Conservation (phyloP, 2,329 filamentous ascomycete species). For the Aspergillus udagawae region DNA sequence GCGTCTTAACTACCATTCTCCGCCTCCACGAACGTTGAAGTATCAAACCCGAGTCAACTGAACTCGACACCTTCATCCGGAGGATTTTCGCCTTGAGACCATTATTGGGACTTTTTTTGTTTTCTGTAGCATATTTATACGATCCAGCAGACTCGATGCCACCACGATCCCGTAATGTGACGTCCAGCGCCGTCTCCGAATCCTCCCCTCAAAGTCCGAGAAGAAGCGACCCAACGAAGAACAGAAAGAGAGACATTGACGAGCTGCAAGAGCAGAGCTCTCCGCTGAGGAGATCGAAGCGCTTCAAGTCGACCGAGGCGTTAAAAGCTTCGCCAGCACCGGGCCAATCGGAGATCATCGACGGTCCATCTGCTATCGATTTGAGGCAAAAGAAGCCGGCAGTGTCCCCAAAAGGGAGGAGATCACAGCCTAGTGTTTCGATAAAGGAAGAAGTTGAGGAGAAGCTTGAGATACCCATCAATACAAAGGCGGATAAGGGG, state of each 20-base stretch:
- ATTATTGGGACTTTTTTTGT: not conserved
- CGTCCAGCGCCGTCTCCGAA: constrained; percentile 4
- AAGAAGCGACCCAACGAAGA: not conserved
- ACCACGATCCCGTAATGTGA: constrained; percentile 14
- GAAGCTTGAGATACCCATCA: constrained; percentile 1
- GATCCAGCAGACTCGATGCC: constrained; percentile 7
- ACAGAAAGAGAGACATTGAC: constrained; percentile 27
- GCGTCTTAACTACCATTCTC: not conserved
- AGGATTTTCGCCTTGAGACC: no score
- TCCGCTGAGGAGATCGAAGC: constrained; percentile 27
- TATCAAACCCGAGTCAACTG: not conserved
- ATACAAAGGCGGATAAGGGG: constrained; percentile 2
- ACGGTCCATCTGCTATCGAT: not conserved
- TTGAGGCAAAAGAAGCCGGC: not conserved
- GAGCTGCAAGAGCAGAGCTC: constrained; percentile 19
- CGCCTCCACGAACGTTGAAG: not conserved
- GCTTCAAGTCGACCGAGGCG: constrained; percentile 20
- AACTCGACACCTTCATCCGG: not conserved
- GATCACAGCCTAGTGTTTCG: constrained; percentile 7
- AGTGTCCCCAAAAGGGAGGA: constrained; percentile 4
- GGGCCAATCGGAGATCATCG: not conserved
- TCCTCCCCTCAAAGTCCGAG: constrained; percentile 4
- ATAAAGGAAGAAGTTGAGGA: constrained; percentile 18
- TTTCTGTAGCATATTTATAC: not conserved
- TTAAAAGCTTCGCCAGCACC: not conserved